Conservation (phyloP, 257 asterid species). For the Solanum chilense region DNA sequence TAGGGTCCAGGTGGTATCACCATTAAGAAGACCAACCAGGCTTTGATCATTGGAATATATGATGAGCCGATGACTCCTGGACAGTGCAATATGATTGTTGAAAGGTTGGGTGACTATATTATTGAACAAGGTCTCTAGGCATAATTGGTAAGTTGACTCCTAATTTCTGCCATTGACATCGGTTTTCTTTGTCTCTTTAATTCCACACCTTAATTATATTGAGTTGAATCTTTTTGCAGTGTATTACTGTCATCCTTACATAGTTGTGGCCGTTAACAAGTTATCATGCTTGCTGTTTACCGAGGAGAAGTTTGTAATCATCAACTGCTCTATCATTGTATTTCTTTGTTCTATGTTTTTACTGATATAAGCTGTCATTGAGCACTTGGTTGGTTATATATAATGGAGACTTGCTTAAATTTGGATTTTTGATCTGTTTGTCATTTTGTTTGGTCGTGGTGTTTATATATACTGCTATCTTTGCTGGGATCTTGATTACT, state of each 20-base stretch:
- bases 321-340: background rate
- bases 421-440: background rate
- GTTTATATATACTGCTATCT: background rate
- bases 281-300: conserved; percentile 8
- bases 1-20: conserved; percentile 38
- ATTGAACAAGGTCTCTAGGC: conserved; percentile 14
- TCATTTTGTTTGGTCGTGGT: background rate
- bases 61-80: conserved; percentile 37
- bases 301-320: background rate
- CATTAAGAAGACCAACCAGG: conserved; percentile 25
- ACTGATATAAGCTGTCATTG: background rate
- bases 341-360: background rate
- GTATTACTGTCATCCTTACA: background rate
- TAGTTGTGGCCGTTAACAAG: background rate
- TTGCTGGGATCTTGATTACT: background rate
- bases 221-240: conserved; percentile 4
- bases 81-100: conserved; percentile 35
- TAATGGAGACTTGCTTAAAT: background rate
- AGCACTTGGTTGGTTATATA: conserved; percentile 2
- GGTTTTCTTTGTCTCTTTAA: background rate
- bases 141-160: background rate
- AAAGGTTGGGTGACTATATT: conserved; percentile 35
- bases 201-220: background rate
- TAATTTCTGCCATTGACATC: background rate
- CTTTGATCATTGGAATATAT: conserved; percentile 27